These are phyloP conservation scores for Lycium barbarum DNA, from an alignment of 257 asterid species.

Conservation along the genomic window DNA sequence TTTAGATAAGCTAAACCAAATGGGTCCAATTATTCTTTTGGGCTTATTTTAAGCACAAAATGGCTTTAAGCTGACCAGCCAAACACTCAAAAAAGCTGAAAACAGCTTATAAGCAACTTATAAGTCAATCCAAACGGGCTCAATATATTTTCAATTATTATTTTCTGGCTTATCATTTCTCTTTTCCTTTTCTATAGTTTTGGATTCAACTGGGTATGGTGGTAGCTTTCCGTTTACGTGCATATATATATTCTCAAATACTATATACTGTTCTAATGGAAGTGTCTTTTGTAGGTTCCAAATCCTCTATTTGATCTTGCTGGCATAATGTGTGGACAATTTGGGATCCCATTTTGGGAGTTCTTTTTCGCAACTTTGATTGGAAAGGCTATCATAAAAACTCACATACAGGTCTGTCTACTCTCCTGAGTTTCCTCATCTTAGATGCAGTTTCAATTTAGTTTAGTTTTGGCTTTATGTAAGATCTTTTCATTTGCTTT, in stretches of 20 bases:
- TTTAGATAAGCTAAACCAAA: no score
- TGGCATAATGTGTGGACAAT: constrained; percentile 98
- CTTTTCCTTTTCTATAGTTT: background rate
- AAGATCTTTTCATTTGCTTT: constrained; percentile 1
- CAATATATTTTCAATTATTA: background rate
- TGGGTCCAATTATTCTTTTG: no score
- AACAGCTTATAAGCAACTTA: no score
- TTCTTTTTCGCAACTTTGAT: constrained; percentile 84
- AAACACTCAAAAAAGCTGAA: no score
- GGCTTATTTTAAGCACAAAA: no score
- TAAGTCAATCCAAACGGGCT: no score
- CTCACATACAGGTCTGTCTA: constrained; percentile 82
- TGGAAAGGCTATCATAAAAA: constrained; percentile 91
- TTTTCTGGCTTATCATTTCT: background rate
- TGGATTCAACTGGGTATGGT: background rate
- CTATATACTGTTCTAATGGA: background rate
- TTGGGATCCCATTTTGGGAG: constrained; percentile 90
- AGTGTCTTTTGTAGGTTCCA: constrained; percentile 62
- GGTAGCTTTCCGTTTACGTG: background rate
- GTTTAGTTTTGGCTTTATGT: background rate
- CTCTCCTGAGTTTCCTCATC: background rate
- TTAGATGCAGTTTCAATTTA: constrained; percentile 14
- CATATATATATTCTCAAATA: background rate
- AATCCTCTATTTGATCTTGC: constrained; percentile 98
- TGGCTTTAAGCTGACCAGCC: no score